Conservation (phyloP, 768 basidiomycete species). For the Omphalotus guepiniiformis region DNA sequence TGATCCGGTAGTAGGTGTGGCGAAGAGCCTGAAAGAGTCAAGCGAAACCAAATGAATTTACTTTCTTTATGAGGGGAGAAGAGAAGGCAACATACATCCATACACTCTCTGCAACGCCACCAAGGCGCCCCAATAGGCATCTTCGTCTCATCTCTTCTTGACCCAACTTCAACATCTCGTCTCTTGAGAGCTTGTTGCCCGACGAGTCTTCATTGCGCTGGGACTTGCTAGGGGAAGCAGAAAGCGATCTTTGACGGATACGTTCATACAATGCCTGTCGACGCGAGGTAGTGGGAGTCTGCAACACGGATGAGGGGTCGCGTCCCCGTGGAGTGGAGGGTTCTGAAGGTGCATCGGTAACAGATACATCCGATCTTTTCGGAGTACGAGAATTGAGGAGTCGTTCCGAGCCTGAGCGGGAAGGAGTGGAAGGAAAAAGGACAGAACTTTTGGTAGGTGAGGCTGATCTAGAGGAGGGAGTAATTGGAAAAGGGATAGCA, state of each 20-base stretch:
- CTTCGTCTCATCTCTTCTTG: constrained; percentile 78
- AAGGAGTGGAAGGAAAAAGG: constrained; percentile 64
- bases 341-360: constrained; percentile 30
- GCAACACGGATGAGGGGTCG: constrained; percentile 50
- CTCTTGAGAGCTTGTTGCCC: constrained; percentile 51
- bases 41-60: constrained; percentile 7
- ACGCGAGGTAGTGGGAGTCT: constrained; percentile 71
- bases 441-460: constrained; percentile 46
- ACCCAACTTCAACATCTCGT: constrained; percentile 64
- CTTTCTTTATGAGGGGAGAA: neutral
- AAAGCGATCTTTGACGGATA: constrained; percentile 67
- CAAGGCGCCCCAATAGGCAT: constrained; percentile 72
- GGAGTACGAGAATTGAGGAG: constrained; percentile 47
- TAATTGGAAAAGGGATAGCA: constrained; percentile 47
- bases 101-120: constrained; percentile 79
- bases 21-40: constrained; percentile 56
- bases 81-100: constrained; percentile 65
- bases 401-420: constrained; percentile 36
- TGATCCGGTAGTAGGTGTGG: constrained; percentile 48
- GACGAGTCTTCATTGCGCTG: constrained; percentile 31
- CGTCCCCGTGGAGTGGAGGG: constrained; percentile 64
- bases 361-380: constrained; percentile 28
- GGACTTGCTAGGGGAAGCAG: constrained; percentile 59
- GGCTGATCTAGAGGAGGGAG: constrained; percentile 29
- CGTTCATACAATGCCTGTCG: constrained; percentile 81